phyloP scores from a whole-genome alignment of 148 eudicot species.

The Limonium bicolor region DNA sequence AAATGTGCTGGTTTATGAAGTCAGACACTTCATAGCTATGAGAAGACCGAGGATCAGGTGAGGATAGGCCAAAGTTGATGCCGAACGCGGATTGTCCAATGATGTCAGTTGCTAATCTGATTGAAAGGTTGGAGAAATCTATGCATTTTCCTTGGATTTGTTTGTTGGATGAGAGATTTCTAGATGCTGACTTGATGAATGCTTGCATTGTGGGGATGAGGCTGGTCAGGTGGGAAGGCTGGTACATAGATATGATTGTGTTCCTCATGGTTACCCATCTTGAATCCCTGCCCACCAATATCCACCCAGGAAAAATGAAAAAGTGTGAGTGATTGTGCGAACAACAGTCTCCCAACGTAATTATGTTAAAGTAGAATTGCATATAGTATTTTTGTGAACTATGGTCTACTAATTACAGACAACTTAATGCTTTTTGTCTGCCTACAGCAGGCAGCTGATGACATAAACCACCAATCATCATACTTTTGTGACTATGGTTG shows the following conservation, averaged over 20 bases:
- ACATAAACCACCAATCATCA: no score
- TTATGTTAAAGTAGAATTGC: no score
- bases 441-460: no score
- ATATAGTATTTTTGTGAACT: no score
- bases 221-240: constrained; percentile 80
- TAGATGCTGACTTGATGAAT: constrained; percentile 36
- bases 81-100: constrained; percentile 91
- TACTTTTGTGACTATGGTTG: no score
- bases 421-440: no score
- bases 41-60: constrained; percentile 21
- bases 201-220: constrained; percentile 74
- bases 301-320: no score
- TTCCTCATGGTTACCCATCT: constrained; percentile 90
- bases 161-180: constrained; percentile 19
- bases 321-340: no score
- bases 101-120: constrained; percentile 68
- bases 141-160: constrained; percentile 20
- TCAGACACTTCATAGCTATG: constrained; percentile 25
- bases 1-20: constrained; percentile 71
- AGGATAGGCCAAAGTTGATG: constrained; percentile 66
- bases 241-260: constrained; percentile 72
- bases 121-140: constrained; percentile 50
- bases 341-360: no score
- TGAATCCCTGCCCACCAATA: constrained; percentile 35
- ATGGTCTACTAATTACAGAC: no score